Percentiles rank a stretch among this genome's conserved stretches.
Conservation (phyloP, 2,329 filamentous ascomycete genomes). For the Dactylellina leptospora region DNA sequence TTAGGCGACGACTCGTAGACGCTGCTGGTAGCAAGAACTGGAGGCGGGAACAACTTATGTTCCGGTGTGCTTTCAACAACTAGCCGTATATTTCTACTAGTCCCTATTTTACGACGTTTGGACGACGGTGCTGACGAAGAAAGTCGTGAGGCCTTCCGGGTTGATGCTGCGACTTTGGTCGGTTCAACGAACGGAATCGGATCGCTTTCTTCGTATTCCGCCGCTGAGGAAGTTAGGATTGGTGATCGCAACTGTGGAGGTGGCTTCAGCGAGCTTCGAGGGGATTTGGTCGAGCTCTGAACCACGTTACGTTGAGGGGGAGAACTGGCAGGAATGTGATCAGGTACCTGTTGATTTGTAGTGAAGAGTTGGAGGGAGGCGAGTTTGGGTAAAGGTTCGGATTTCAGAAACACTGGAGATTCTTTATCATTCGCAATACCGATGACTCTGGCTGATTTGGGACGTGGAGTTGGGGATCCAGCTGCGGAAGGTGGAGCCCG, state of each 20-base stretch:
- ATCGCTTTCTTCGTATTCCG: conserved; percentile 26
- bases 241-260: neutral
- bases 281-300: neutral
- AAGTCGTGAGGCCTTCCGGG: neutral
- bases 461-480: conserved; percentile 27
- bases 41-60: conserved; percentile 29
- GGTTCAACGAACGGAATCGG: conserved; percentile 23
- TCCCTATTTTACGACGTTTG: conserved; percentile 19
- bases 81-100: neutral
- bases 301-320: conserved; percentile 5
- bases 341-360: neutral
- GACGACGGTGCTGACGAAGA: conserved; percentile 17
- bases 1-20: conserved; percentile 18
- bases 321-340: conserved; percentile 18
- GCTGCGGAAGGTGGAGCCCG: conserved; percentile 5
- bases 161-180: conserved; percentile 12
- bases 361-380: neutral
- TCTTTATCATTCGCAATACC: neutral
- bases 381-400: neutral
- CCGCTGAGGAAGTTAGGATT: conserved; percentile 11
- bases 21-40: conserved; percentile 1
- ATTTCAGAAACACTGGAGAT: neutral
- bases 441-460: neutral
- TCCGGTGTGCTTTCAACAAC: conserved; percentile 48
- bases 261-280: conserved; percentile 13